Conservation (phyloP, 352 stramenopile species). For the Pythium insidiosum region DNA sequence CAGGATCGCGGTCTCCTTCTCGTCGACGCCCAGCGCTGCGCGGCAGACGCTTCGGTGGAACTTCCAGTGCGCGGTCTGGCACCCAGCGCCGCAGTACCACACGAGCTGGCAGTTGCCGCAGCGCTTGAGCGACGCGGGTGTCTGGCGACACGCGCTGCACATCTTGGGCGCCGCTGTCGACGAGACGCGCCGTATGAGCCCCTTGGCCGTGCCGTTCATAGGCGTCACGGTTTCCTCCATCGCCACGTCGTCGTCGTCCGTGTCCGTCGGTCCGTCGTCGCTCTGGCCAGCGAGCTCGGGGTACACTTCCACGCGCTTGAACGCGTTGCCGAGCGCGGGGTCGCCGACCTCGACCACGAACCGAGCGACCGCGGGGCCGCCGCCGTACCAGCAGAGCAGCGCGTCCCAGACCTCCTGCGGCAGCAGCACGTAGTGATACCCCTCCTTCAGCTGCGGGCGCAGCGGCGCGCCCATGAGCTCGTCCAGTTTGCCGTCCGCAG, state of each 20-base stretch:
- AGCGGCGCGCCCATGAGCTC: slow-evolving; percentile 63
- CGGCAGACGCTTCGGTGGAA: slow-evolving; percentile 65
- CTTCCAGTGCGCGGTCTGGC: slow-evolving; percentile 76
- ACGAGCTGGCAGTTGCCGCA: slow-evolving; percentile 69
- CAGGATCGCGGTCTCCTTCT: slow-evolving; percentile 36
- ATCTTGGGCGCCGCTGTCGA: slow-evolving; percentile 36
- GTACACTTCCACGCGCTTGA: slow-evolving; percentile 75
- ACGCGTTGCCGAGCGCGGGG: slow-evolving; percentile 35
- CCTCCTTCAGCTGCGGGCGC: slow-evolving; percentile 57
- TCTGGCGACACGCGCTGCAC: slow-evolving; percentile 54
- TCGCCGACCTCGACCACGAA: slow-evolving; percentile 69
- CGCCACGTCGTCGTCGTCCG: slow-evolving; percentile 24
- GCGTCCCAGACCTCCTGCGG: slow-evolving; percentile 75
- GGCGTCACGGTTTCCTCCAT: slow-evolving; percentile 14
- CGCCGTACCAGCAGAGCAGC: slow-evolving; percentile 56
- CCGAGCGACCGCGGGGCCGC: slow-evolving; percentile 58
- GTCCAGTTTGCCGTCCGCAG: slow-evolving; percentile 32
- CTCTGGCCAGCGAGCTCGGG: slow-evolving; percentile 13
- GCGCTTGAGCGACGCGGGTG: slow-evolving; percentile 40
- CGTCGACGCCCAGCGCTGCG: slow-evolving; percentile 20
- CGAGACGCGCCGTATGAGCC: slow-evolving; percentile 9
- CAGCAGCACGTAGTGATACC: slow-evolving; percentile 66
- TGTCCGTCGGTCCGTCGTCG: too few relatives aligned
- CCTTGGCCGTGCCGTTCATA: slow-evolving; percentile 3
- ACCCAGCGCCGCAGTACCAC: slow-evolving; percentile 68